Evolutionary conservation across 2,329 filamentous ascomycete genomes (phyloP), one percentile per base, ranked within the genome.

Genomic region (Fusarium sp.): DNA sequence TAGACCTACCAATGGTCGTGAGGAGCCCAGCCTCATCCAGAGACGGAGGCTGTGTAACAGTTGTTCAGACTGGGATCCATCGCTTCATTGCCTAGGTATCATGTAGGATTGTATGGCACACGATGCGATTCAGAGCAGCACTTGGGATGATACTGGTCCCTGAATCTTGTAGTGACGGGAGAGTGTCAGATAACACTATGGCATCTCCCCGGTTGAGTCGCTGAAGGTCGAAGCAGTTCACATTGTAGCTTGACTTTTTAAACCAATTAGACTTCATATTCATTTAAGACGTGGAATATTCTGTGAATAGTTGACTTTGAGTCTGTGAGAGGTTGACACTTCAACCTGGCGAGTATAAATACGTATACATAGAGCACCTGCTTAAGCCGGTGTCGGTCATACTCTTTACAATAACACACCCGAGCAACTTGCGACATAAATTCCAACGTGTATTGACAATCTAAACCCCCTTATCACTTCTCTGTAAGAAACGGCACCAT

Each of bases 401-500:
- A 20, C 27, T 1, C 17, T 51, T 20, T n/a, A 31, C 24, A 1
- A 51, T 2, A 4, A 31, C 1, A 31, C 17, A 51, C 2, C 17
- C 1, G 20, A 12, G 6, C 3, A 31, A 31, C 16, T 1, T 2
- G 14, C 5, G 12, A 20, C 5, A 14, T 4, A 12, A 12, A 20
- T 0, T 12, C n/a, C 27, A n/a, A 31, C 10, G 10, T 22, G 16
- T 20, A 44, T 44, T 8, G 6, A 16, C 12, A 2, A 5, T 22
- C 7, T 22, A 24, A 22, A 6, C 40, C 12, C 0, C 4, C 6
- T 44, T 6, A 44, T 14, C 20, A 4, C 12, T 22, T 5, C 40
- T 22, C 20, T 22, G 12, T 5, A 14, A 22, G 12, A 16, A 49
- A 27, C 27, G 27, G n/a, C 57, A 57, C 16, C 12, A 73, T 73